These are phyloP conservation scores for Pythium phragmitis DNA, from an alignment of 352 stramenopile genomes.

Conservation along the genomic window DNA sequence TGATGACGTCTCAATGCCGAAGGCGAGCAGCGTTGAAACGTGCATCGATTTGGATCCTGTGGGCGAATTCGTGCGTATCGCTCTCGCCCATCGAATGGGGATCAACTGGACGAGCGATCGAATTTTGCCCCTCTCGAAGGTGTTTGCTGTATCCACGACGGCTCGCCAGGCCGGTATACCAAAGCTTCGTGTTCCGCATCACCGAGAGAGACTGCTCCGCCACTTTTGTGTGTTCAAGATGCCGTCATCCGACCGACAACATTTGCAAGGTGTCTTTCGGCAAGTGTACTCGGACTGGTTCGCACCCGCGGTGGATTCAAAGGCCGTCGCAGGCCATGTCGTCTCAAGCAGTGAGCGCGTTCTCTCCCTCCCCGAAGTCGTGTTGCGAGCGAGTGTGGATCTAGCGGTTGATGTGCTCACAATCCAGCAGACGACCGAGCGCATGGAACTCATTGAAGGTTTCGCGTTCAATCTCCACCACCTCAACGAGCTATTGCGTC, in stretches of 20 bases:
- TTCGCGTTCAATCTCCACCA: slow-evolving; percentile 58
- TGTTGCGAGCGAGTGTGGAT: slow-evolving; percentile 56
- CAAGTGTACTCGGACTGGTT: slow-evolving; percentile 43
- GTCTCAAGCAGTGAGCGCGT: slow-evolving; percentile 10
- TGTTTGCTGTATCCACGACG: slow-evolving; percentile 41
- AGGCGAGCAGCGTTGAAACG: not conserved
- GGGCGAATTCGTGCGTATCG: slow-evolving; percentile 43
- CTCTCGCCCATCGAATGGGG: slow-evolving; percentile 46
- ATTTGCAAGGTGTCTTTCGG: slow-evolving; percentile 52
- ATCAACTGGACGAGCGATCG: slow-evolving; percentile 33
- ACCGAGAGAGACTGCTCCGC: slow-evolving; percentile 34
- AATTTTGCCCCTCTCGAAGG: slow-evolving; percentile 36
- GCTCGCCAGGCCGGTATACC: slow-evolving; percentile 6
- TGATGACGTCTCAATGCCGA: slow-evolving; percentile 38
- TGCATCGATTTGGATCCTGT: slow-evolving; percentile 10
- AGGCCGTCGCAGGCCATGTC: not conserved
- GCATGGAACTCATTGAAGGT: slow-evolving; percentile 9
- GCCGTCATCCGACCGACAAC: slow-evolving; percentile 40
- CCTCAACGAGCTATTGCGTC: slow-evolving; percentile 36
- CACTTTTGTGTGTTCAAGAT: slow-evolving; percentile 53
- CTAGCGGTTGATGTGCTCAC: slow-evolving; percentile 38
- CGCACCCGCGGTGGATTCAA: not conserved
- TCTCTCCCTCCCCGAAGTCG: slow-evolving; percentile 42
- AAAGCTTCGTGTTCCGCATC: not conserved
- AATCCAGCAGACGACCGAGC: slow-evolving; percentile 33